A percentile compares a stretch with the other conserved stretches of the same genome.
phyloP scores from a whole-genome alignment of 1,284 basidiomycete species.

The Ceratobasidium sp. region DNA sequence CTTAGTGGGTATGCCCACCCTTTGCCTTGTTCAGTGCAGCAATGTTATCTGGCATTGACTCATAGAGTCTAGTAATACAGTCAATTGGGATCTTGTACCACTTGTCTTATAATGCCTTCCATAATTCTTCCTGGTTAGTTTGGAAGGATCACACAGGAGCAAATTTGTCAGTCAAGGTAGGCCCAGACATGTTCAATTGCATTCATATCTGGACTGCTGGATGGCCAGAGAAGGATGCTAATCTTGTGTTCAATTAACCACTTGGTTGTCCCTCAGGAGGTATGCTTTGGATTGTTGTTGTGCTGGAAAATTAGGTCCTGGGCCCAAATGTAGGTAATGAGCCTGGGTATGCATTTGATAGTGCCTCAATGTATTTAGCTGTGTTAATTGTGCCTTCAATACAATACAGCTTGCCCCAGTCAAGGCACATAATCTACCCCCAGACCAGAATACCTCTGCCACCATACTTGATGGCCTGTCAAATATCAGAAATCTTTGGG shows the following conservation, averaged over 20 bases:
- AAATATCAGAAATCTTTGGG: not conserved
- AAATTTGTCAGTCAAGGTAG: constrained; percentile 6
- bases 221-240: not conserved
- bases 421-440: not conserved
- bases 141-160: not conserved
- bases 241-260: not conserved
- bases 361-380: not conserved
- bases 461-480: constrained; percentile 6
- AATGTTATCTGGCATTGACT: constrained; percentile 8
- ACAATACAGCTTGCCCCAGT: not conserved
- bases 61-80: constrained; percentile 7
- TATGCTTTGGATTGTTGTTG: constrained; percentile 26
- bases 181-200: constrained; percentile 7
- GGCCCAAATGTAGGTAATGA: not conserved
- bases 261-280: not conserved
- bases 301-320: constrained; percentile 4
- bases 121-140: constrained; percentile 15
- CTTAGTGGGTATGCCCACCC: constrained; percentile 1
- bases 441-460: constrained; percentile 11
- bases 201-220: constrained; percentile 1
- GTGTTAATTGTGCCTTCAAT: not conserved
- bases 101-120: constrained; percentile 7
- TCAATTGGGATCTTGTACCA: not conserved
- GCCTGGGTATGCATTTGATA: not conserved
- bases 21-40: not conserved